Evolutionary conservation across 1,284 basidiomycete genomes (phyloP).

Genomic region (Leccinum laetum): DNA sequence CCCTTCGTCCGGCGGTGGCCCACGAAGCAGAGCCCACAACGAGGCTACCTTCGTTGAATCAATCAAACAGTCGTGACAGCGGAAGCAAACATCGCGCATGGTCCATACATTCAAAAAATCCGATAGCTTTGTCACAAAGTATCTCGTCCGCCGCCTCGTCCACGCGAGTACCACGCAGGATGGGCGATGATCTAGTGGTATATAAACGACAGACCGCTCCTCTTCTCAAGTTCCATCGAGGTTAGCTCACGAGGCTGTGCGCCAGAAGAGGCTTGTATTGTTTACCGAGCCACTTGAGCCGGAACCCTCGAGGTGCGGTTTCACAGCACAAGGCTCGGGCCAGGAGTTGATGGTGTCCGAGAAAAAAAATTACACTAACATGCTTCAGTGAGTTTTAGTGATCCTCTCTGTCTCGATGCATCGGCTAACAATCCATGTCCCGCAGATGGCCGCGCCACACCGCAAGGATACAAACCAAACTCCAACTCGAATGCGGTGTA

Average conservation of each 20-base stretch:
- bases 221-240: background rate
- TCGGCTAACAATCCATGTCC: background rate
- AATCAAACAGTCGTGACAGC: slow-evolving; percentile 8
- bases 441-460: background rate
- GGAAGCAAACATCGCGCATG: slow-evolving; percentile 3
- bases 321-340: background rate
- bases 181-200: background rate
- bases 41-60: slow-evolving; percentile 3
- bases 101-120: slow-evolving; percentile 8
- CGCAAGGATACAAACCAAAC: background rate
- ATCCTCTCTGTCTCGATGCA: no score
- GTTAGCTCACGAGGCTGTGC: no score
- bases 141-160: slow-evolving; percentile 1
- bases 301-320: no score
- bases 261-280: no score
- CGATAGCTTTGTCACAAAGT: background rate
- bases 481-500: background rate
- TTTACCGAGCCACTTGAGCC: no score
- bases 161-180: slow-evolving; percentile 9
- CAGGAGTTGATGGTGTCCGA: background rate
- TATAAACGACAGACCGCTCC: slow-evolving; percentile 13
- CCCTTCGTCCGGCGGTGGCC: background rate
- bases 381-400: slow-evolving; percentile 6
- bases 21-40: background rate
- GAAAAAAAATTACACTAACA: slow-evolving; percentile 7